Conservation (phyloP, 2,329 filamentous ascomycete species). For the Xylaria sp. region DNA sequence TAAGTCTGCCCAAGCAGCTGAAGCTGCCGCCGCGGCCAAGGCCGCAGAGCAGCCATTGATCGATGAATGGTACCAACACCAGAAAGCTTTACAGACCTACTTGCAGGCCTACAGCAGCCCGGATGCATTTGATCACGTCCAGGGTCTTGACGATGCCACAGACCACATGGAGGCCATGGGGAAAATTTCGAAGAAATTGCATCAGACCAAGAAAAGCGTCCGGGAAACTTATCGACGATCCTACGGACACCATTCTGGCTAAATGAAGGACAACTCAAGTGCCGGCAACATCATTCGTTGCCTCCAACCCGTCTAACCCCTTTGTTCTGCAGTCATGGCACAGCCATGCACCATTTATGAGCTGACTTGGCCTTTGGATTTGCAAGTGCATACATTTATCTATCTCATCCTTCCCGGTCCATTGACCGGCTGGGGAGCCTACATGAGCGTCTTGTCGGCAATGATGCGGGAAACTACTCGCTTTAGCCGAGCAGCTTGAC, state of each 20-base stretch:
- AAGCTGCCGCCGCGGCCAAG: constrained; percentile 48
- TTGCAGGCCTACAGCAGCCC: constrained; percentile 61
- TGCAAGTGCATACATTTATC: constrained; percentile 46
- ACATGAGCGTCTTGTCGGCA: constrained; percentile 24
- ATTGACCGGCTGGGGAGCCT: constrained; percentile 24
- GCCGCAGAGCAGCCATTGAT: constrained; percentile 56
- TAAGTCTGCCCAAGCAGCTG: constrained; percentile 51
- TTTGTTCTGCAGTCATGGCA: constrained; percentile 27
- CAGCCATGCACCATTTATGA: constrained; percentile 35
- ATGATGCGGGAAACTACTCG: constrained; percentile 17
- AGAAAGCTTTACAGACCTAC: constrained; percentile 69
- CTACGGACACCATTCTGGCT: constrained; percentile 52
- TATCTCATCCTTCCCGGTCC: constrained; percentile 12
- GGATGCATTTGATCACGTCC: constrained; percentile 62
- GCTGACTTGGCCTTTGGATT: constrained; percentile 34
- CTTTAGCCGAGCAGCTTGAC: constrained; percentile 26
- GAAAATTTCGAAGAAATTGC: constrained; percentile 58
- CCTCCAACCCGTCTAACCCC: constrained; percentile 22
- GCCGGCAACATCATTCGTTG: not conserved
- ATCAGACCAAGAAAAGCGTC: constrained; percentile 48
- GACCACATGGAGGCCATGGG: constrained; percentile 62
- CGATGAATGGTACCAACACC: constrained; percentile 70
- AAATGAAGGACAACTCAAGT: constrained; percentile 47
- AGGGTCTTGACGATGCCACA: constrained; percentile 63
- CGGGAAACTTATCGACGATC: constrained; percentile 51